phyloP scores from a whole-genome alignment of 495 filamentous ascomycete species.

The Aeminium ludgeri region DNA sequence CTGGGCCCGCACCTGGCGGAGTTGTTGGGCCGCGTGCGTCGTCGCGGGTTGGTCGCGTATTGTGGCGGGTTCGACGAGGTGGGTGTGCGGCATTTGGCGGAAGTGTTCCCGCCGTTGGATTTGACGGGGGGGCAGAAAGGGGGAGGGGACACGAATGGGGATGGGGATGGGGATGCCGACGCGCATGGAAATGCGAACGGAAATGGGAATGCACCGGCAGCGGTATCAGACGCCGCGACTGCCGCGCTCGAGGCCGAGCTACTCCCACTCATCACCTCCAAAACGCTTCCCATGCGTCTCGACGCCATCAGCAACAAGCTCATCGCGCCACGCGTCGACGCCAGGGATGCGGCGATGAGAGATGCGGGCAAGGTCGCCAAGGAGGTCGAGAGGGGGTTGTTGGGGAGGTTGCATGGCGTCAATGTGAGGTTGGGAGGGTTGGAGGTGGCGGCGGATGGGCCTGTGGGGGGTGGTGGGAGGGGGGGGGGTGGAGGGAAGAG shows the following conservation, averaged over 20 bases:
- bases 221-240: no score
- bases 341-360: constrained; percentile 48
- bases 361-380: constrained; percentile 48
- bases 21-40: no score
- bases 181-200: no score
- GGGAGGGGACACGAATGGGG: no score
- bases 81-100: constrained; percentile 5
- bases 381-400: constrained; percentile 53
- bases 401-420: constrained; percentile 58
- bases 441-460: constrained; percentile 38
- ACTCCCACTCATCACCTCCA: constrained; percentile 53
- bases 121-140: no score
- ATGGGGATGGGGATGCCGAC: no score
- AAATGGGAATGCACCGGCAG: no score
- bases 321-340: constrained; percentile 45
- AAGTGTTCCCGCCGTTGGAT: constrained; percentile 18
- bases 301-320: constrained; percentile 69
- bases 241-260: constrained; percentile 72
- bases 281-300: constrained; percentile 60
- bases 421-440: constrained; percentile 57
- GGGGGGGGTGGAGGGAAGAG: not conserved
- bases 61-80: no score
- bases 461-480: not conserved
- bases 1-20: constrained; percentile 63
- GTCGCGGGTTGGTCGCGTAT: no score